Evolutionary conservation across 306 rosid genomes (phyloP), one percentile per base, ranked within the genome.

Genomic region (Acacia crassicarpa): DNA sequence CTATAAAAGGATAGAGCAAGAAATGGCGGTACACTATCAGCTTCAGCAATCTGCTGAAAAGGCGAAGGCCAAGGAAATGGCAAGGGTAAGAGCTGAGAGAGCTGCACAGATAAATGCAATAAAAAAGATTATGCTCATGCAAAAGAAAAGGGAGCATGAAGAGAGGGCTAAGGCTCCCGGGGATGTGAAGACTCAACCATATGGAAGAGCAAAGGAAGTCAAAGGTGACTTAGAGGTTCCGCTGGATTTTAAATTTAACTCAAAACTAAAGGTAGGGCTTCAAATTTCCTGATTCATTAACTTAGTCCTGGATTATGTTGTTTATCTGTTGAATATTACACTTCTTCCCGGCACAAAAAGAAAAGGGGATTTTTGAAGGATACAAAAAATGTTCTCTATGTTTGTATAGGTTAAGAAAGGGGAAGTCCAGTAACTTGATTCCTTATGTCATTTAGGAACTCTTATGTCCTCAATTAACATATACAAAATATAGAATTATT

Each of bases 1-100:
- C 85, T 93, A 87, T 69, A 83, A 84, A 19, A 92, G 79, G 77
- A 90, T 89, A 76, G 80, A 81, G 70, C 84, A 92, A 81, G 90
- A 92, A 83, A 82, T 84, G 66, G 20, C 86, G 69, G 46, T 71
- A 49, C 86, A 63, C 49, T 82, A 77, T 77, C 82, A 83, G 80
- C 88, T 90, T 78, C 90, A 73, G 76, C 75, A 65, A 74, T 78
- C 38, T 76, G 82, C 83, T 66, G 90, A 88, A 83, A 91, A 88
- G 79, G 88, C 74, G 30, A 93, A 83, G 79, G 87, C 78, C 62
- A 93, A 84, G 77, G 93, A 84, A 84, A 67, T 45, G 82, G 80
- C 74, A 74, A 90, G 85, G 74, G 12, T 66, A 69, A 86, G 89
- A 76, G 91, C 90, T 22, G 86, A 85, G 83, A 86, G 83, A 86